Evolutionary conservation across 331 rosid genomes (phyloP).

Genomic region (Cydonia oblonga): DNA sequence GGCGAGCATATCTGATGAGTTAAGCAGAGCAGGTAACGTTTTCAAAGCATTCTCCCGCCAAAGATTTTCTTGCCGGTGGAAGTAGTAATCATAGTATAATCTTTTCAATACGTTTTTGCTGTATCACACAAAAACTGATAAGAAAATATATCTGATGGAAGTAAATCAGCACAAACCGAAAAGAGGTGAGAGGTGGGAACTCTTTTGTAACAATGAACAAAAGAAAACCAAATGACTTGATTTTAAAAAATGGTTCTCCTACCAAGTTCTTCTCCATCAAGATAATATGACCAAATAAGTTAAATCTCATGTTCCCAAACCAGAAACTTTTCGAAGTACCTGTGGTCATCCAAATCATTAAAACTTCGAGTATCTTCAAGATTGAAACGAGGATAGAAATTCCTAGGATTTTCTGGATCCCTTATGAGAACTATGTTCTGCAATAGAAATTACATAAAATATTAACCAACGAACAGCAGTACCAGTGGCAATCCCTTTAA

Average conservation of each 20-base stretch:
- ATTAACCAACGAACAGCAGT: not conserved
- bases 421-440: slow-evolving; percentile 82
- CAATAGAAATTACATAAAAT: slow-evolving; percentile 20
- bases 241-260: not conserved
- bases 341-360: slow-evolving; percentile 73
- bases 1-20: slow-evolving; percentile 82
- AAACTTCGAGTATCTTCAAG: slow-evolving; percentile 81
- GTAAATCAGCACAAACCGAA: not conserved
- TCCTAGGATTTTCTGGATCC: slow-evolving; percentile 72
- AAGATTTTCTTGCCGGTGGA: slow-evolving; percentile 90
- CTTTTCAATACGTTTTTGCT: slow-evolving; percentile 75
- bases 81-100: slow-evolving; percentile 81
- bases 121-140: slow-evolving; percentile 18
- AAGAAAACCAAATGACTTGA: not conserved
- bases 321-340: slow-evolving; percentile 33
- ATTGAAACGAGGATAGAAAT: slow-evolving; percentile 93
- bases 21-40: slow-evolving; percentile 83
- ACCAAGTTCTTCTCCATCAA: not conserved
- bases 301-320: not conserved
- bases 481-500: not conserved
- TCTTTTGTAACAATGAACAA: not conserved
- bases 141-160: slow-evolving; percentile 13
- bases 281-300: not conserved
- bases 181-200: not conserved
- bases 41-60: slow-evolving; percentile 93